Evolutionary conservation across 176 grass and related monocot species (phyloP).

Genomic region (Triticum urartu): DNA sequence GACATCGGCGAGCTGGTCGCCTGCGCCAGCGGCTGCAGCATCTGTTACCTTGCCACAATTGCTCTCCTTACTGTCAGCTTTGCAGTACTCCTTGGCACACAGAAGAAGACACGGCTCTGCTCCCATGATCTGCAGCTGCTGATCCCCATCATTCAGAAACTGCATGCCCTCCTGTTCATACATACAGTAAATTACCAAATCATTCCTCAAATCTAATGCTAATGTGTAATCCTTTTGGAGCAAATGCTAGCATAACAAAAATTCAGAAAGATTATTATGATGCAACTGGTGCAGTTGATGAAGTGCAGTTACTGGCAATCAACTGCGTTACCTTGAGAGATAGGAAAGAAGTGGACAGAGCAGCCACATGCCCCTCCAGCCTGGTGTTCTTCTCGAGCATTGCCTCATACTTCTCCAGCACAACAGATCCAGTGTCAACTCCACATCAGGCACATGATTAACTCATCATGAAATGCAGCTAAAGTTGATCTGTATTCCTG

Average conservation of each 20-base stretch:
- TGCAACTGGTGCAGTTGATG: not conserved
- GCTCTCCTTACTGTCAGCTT: constrained; percentile 12
- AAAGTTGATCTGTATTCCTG: too few relatives aligned
- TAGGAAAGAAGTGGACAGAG: constrained; percentile 20
- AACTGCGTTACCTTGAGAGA: constrained; percentile 43
- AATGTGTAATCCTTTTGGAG: not conserved
- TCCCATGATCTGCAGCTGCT: not conserved
- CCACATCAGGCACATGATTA: too few relatives aligned
- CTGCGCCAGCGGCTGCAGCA: not conserved
- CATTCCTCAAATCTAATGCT: not conserved
- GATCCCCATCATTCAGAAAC: constrained; percentile 31
- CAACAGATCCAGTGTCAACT: not conserved
- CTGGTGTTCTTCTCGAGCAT: constrained; percentile 41
- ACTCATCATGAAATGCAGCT: too few relatives aligned
- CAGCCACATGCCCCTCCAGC: constrained; percentile 17
- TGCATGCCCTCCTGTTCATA: constrained; percentile 47
- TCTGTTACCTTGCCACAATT: not conserved
- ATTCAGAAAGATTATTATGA: not conserved
- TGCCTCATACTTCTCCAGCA: constrained; percentile 43
- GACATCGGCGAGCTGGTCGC: not conserved
- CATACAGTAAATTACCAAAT: not conserved
- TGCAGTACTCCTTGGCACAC: constrained; percentile 17
- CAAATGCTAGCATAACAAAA: not conserved
- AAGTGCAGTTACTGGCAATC: not conserved
- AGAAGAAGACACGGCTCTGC: not conserved